phyloP scores from a whole-genome alignment of 169 alveolate species.

The Cyclospora cayetanensis region DNA sequence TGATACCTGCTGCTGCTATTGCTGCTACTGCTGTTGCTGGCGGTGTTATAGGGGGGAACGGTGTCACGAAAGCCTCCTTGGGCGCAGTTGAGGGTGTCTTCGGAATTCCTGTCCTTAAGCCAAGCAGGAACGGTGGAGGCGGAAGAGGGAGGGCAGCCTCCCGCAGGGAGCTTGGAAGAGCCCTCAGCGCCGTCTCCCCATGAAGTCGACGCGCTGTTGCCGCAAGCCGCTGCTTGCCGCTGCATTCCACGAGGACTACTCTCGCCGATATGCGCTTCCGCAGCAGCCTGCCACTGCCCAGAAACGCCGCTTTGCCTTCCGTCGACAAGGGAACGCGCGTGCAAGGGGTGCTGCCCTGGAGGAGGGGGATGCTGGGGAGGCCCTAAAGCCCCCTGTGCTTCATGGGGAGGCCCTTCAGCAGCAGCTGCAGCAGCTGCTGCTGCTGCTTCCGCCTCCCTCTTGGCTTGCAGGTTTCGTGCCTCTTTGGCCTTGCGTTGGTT shows the following conservation, averaged over 20 bases:
- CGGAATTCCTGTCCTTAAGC: neutral
- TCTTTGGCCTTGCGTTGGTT: neutral
- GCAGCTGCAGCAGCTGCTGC: neutral
- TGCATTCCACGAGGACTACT: neutral
- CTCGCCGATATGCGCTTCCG: neutral
- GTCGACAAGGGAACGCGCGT: neutral
- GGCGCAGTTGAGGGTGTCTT: neutral
- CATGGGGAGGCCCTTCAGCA: neutral
- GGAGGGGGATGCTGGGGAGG: neutral
- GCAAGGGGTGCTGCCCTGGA: neutral
- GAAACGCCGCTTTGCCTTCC: too few species aligned
- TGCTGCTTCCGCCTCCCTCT: neutral
- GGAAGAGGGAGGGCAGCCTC: neutral
- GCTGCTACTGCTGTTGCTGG: slow-evolving; percentile 21
- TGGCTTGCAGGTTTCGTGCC: neutral
- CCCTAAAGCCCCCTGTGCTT: neutral
- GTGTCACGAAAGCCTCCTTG: neutral
- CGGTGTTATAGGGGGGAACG: neutral
- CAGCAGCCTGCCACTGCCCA: neutral
- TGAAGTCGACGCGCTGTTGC: neutral
- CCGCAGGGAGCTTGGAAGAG: neutral
- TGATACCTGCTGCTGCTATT: neutral
- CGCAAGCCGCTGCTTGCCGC: neutral
- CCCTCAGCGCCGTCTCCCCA: neutral
- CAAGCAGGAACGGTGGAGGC: too few species aligned